These are phyloP conservation scores for Coemansia sp. DNA, from an alignment of 192 early-diverging fungal genomes.

Conservation along the genomic window DNA sequence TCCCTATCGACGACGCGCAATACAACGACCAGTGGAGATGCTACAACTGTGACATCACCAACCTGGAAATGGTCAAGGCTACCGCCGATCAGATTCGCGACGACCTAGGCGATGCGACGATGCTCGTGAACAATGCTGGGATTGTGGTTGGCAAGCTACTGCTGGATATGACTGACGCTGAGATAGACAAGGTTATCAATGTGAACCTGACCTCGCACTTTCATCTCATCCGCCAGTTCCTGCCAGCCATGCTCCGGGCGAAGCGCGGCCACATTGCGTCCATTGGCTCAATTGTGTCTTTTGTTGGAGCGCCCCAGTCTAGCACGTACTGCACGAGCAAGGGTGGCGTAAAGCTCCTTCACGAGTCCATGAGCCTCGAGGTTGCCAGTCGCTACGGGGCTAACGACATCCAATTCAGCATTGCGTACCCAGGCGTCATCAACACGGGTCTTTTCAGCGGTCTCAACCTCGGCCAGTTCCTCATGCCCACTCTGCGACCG, in stretches of 20 bases:
- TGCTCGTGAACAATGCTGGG: slow-evolving; percentile 84
- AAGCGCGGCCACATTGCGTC: slow-evolving; percentile 81
- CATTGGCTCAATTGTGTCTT: slow-evolving; percentile 38
- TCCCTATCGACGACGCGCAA: slow-evolving; percentile 22
- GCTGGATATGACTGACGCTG: slow-evolving; percentile 62
- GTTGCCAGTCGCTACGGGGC: slow-evolving; percentile 62
- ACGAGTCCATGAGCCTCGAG: slow-evolving; percentile 78
- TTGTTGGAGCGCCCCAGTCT: slow-evolving; percentile 58
- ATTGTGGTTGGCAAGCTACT: slow-evolving; percentile 68
- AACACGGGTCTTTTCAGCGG: slow-evolving; percentile 76
- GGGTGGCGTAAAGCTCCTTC: slow-evolving; percentile 71
- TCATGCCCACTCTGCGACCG: slow-evolving; percentile 66
- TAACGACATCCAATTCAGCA: slow-evolving; percentile 67
- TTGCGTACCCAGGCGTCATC: slow-evolving; percentile 73
- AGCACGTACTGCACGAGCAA: slow-evolving; percentile 82
- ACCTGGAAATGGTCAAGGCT: slow-evolving; percentile 29
- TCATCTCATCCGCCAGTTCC: slow-evolving; percentile 72
- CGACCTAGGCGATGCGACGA: slow-evolving; percentile 72
- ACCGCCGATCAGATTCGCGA: slow-evolving; percentile 27
- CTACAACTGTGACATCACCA: slow-evolving; percentile 47
- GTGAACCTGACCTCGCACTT: slow-evolving; percentile 78
- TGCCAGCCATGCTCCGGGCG: slow-evolving; percentile 72
- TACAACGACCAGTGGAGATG: slow-evolving; percentile 24
- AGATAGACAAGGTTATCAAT: slow-evolving; percentile 66
- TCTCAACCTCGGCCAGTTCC: slow-evolving; percentile 61